Percentiles rank a stretch among this genome's conserved stretches.
phyloP scores from a whole-genome alignment of 1,284 basidiomycete genomes.

The Caloboletus firmus region DNA sequence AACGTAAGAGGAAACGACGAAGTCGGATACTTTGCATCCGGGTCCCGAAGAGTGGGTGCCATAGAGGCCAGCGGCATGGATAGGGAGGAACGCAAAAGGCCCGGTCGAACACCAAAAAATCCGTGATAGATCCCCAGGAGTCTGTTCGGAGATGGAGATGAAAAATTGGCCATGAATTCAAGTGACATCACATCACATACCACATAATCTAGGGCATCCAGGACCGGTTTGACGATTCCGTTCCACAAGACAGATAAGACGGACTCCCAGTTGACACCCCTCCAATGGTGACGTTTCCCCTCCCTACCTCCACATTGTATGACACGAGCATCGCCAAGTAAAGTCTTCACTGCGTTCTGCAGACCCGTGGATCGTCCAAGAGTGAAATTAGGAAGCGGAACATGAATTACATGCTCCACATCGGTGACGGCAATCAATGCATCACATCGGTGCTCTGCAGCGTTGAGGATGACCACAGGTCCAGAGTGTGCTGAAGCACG shows the following conservation, averaged over 20 bases:
- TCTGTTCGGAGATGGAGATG: not conserved
- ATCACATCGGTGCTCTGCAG: conserved; percentile 3
- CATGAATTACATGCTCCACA: not conserved
- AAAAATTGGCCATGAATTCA: not conserved
- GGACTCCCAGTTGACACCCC: not conserved
- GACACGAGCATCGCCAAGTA: not conserved
- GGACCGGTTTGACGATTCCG: not conserved
- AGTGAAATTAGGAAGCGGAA: not conserved
- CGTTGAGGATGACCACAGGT: conserved; percentile 9
- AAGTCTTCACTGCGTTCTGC: not conserved
- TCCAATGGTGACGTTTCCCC: not conserved
- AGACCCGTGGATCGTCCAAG: not conserved
- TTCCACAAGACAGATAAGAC: not conserved
- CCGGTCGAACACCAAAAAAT: not conserved
- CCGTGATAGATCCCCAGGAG: not conserved
- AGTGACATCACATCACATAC: not conserved
- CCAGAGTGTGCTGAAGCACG: conserved; percentile 2
- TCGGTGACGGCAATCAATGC: conserved; percentile 3
- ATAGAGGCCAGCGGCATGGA: not conserved
- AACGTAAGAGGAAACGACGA: not conserved
- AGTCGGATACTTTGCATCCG: not conserved
- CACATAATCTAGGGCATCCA: not conserved
- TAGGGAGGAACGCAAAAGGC: not conserved
- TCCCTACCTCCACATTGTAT: not conserved
- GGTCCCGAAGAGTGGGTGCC: not conserved